Conservation (phyloP, 78 protist genomes). For the Dictyostelium capitatum region DNA sequence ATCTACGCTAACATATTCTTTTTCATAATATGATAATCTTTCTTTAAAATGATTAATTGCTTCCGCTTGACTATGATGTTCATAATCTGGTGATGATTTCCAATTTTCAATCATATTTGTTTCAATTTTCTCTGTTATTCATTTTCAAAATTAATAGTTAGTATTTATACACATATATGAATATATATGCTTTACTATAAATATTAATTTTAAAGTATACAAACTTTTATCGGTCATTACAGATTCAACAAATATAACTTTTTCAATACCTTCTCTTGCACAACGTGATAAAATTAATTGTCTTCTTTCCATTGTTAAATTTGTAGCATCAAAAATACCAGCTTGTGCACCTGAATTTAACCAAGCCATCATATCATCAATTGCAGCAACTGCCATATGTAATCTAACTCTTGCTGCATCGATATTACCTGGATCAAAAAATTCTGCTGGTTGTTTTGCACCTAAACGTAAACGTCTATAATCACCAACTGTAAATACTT, state of each 20-base stretch:
- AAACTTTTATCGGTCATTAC: slow-evolving; percentile 36
- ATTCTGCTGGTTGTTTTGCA: slow-evolving; percentile 84
- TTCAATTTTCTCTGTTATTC: slow-evolving; percentile 49
- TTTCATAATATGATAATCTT: slow-evolving; percentile 83
- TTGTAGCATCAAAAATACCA: slow-evolving; percentile 94
- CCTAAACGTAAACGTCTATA: slow-evolving; percentile 79
- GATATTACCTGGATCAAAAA: slow-evolving; percentile 88
- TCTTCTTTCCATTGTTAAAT: slow-evolving; percentile 85
- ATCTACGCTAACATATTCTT: slow-evolving; percentile 71
- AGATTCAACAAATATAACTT: slow-evolving; percentile 67
- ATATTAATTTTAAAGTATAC: background rate
- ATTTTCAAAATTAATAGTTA: no score
- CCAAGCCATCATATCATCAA: slow-evolving; percentile 85
- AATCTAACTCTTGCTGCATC: slow-evolving; percentile 66
- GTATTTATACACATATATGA: background rate
- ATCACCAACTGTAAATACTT: slow-evolving; percentile 85
- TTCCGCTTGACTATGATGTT: slow-evolving; percentile 50
- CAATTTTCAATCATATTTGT: slow-evolving; percentile 82
- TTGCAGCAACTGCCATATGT: slow-evolving; percentile 84
- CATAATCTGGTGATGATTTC: slow-evolving; percentile 83
- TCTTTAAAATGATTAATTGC: slow-evolving; percentile 87
- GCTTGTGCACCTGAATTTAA: slow-evolving; percentile 77
- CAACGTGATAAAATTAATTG: slow-evolving; percentile 73
- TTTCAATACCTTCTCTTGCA: slow-evolving; percentile 55
- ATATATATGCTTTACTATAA: no score